Base-by-base conservation (phyloP, 1,284 basidiomycete species). In the Apiotrichum veenhuisii region DNA sequence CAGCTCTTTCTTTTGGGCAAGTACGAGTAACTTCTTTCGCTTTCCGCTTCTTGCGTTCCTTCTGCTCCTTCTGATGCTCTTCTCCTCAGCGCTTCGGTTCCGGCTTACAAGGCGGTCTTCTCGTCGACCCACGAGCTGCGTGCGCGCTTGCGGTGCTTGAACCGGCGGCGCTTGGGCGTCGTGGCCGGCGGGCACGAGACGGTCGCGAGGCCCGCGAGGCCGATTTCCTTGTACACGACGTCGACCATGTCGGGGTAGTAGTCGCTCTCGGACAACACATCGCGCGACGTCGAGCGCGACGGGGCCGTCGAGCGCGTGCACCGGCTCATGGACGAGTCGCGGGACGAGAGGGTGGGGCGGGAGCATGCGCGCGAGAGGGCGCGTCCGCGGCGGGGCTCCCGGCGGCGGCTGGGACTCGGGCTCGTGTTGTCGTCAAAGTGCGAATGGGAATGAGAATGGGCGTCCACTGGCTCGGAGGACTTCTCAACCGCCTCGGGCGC, bases 221-320 rank as follows among this genome's bases (percentile, higher is more conserved):
- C 54, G 11, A 56, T 51, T 10, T 50, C 42, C 49, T 56, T 56
- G 54, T 56, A 50, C 27, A 56, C 54, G 18, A 56, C 54, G 27
- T 42, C 42, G 26, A 25, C 36, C 18, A 11, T 11, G 18, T 17
- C n/a, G 40, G 9, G n/a, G 40, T 30, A 30, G 4, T 41, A 30
- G 4, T 41, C 40, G 5, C 18, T 11, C 9, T 41, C 40, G 2
- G 40, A 41, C 10, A 41, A 14, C n/a, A 41, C 20, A 9, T 41
- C 47, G 14, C 34, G 34, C 22, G 14, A 37, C 2, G 17, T 20
- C 14, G 45, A 46, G 30, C 33, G 30, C n/a, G 45, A 33, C 30
- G 33, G 18, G n/a, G 15, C 20, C 15, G 30, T 22, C 0, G 45
- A 33, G n/a, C 11, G 45, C 7, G 45, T 46, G n/a, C 42, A 23